Conservation (phyloP, 805 yeast genomes). For the Candida nitratophila region DNA sequence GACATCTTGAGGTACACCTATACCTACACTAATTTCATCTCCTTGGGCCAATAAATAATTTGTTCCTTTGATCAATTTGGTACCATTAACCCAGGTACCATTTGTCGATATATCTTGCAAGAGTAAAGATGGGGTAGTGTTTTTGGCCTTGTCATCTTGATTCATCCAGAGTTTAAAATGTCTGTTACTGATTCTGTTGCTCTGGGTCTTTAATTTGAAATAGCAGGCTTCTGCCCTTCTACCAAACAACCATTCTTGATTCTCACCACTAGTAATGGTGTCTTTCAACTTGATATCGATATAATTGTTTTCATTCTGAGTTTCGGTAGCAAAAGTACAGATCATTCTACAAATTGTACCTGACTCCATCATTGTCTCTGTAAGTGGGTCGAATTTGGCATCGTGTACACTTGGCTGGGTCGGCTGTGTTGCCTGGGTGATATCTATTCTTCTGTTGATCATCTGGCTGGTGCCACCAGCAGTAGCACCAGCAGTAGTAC, state of each 20-base stretch:
- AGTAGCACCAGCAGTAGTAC: neutral
- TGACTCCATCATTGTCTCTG: conserved; percentile 18
- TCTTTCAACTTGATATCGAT: conserved; percentile 24
- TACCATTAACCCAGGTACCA: conserved; percentile 83
- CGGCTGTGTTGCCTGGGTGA: conserved; percentile 25
- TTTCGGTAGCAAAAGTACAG: conserved; percentile 18
- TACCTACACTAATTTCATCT: conserved; percentile 86
- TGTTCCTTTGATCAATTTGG: conserved; percentile 63
- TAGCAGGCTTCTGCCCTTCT: conserved; percentile 58
- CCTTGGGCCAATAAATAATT: conserved; percentile 84
- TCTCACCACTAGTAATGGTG: conserved; percentile 4
- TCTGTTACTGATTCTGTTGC: conserved; percentile 63
- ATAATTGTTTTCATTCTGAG: conserved; percentile 10
- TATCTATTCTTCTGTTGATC: neutral
- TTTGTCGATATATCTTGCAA: conserved; percentile 79
- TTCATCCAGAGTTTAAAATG: conserved; percentile 69
- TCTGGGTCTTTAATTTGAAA: conserved; percentile 47
- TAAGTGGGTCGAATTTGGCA: conserved; percentile 16
- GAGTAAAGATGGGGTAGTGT: conserved; percentile 32
- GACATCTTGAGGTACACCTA: conserved; percentile 72
- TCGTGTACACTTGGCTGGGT: conserved; percentile 29
- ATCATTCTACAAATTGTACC: conserved; percentile 30
- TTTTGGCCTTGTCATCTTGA: conserved; percentile 37
- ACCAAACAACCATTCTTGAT: conserved; percentile 48
- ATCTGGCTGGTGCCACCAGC: neutral